Base-by-base conservation (phyloP, 768 basidiomycete species). In the Russula abietina region DNA sequence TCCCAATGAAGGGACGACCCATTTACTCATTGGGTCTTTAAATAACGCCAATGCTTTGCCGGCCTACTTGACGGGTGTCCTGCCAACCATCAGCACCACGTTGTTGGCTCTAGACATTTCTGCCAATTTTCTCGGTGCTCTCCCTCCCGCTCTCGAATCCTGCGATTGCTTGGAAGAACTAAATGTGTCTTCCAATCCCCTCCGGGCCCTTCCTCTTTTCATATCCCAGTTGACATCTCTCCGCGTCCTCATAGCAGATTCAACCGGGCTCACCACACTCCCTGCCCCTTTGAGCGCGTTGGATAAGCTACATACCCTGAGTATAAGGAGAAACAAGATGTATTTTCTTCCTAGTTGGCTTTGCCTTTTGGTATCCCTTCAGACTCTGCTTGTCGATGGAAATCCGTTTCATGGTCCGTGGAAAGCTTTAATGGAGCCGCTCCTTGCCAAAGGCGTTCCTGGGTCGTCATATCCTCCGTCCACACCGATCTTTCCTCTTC, bases 321-420 rank as follows among this genome's bases (percentile, higher is more conserved):
- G 93, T 71, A 75, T 96, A 59, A 86, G 95, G 51, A 78, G 89
- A 70, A 99, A 99, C 75, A 88, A 88, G 72, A 79, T 99, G 70
- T 81, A 89, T 67, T 83, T 88, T 8, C 81, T 98, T 19, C 95
- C 97, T n/a, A 85, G 89, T 65, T 99, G 97, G 96, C 80, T 99
- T 51, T 93, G 92, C 72, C 82, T 92, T 32, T 80, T 99, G n/a
- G 82, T 86, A 22, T 80, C 81, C 33, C 78, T 99, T 52, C 92
- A 96, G 73, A 89, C 87, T 1, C 77, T 99, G 3, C 88, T 88
- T 67, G 84, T 99, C n/a, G 96, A 98, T 66, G 89, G 87, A 19
- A 99, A 99, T 72, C 93, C 95, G 9, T 98, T 99, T 75, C 90
- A 91, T 69, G 91, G 90, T 9, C 91, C 92, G 1, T 97, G 94